Evolutionary conservation across 2,329 filamentous ascomycete genomes (phyloP).

Genomic region (Penicillium sp.): DNA sequence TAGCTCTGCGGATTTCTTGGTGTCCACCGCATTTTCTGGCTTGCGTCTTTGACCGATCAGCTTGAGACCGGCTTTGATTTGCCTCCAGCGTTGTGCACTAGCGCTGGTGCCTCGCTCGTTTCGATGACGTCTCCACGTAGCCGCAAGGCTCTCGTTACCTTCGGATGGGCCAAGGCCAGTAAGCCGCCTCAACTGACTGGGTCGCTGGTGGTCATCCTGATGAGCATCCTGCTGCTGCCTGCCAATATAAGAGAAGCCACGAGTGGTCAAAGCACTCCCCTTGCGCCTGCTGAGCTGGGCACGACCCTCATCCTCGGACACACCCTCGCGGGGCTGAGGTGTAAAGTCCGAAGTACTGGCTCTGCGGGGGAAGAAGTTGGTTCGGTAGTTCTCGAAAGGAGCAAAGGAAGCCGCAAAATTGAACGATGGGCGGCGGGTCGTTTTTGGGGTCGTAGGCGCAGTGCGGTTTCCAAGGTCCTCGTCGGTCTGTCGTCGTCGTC

Average conservation of each 20-base stretch:
- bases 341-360: conserved; percentile 65
- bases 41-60: conserved; percentile 75
- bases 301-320: conserved; percentile 76
- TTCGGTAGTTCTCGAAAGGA: conserved; percentile 49
- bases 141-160: conserved; percentile 64
- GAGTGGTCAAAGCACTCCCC: conserved; percentile 60
- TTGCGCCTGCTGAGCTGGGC: conserved; percentile 64
- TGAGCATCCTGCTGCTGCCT: conserved; percentile 55
- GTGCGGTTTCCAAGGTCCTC: conserved; percentile 57
- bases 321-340: conserved; percentile 60
- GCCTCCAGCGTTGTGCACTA: conserved; percentile 81
- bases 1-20: conserved; percentile 91
- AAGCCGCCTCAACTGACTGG: conserved; percentile 66
- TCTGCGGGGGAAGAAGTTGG: conserved; percentile 61
- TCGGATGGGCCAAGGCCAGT: conserved; percentile 66
- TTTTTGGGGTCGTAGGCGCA: conserved; percentile 67
- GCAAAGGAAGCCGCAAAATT: conserved; percentile 50
- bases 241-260: conserved; percentile 51
- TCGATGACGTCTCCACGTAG: conserved; percentile 53
- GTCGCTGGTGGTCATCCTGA: conserved; percentile 57
- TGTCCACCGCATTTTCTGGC: conserved; percentile 82
- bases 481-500: conserved; percentile 60
- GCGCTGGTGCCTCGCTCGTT: conserved; percentile 70
- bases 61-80: conserved; percentile 87
- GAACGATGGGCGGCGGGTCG: conserved; percentile 42